phyloP scores from a whole-genome alignment of 2,329 filamentous ascomycete species.

The Trichoderma breve region DNA sequence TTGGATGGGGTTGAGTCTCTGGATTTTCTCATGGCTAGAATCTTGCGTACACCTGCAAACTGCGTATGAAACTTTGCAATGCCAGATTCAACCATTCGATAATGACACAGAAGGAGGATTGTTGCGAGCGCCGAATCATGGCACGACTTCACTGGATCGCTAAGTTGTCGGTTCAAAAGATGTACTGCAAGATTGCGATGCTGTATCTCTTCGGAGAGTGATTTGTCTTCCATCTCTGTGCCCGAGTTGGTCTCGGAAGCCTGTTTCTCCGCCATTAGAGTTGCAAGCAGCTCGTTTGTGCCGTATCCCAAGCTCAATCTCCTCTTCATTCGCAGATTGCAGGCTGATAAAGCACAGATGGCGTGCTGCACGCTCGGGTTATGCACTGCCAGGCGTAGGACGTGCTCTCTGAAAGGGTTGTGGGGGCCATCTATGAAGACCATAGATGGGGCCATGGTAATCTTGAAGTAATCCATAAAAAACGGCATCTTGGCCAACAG shows the following conservation, averaged over 20 bases:
- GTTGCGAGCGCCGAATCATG: slow-evolving; percentile 87
- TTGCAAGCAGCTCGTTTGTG: slow-evolving; percentile 49
- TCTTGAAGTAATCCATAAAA: slow-evolving; percentile 91
- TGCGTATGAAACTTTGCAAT: slow-evolving; percentile 92
- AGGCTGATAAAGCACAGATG: slow-evolving; percentile 83
- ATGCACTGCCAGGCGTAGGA: slow-evolving; percentile 71
- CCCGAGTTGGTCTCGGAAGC: slow-evolving; percentile 45
- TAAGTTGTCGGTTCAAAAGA: slow-evolving; percentile 79
- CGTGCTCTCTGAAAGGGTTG: slow-evolving; percentile 83
- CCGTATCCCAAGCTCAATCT: slow-evolving; percentile 62
- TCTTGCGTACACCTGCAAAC: slow-evolving; percentile 88
- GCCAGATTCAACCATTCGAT: slow-evolving; percentile 90
- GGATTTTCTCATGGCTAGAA: slow-evolving; percentile 66
- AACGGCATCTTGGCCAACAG: slow-evolving; percentile 78
- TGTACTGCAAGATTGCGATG: slow-evolving; percentile 78
- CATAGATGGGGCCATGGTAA: slow-evolving; percentile 86
- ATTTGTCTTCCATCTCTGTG: slow-evolving; percentile 58
- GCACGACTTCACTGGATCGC: slow-evolving; percentile 69
- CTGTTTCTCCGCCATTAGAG: slow-evolving; percentile 47
- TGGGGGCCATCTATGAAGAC: slow-evolving; percentile 83
- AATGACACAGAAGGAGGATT: slow-evolving; percentile 82
- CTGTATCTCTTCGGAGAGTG: slow-evolving; percentile 76
- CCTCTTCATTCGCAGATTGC: slow-evolving; percentile 84
- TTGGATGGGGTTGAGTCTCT: slow-evolving; percentile 52
- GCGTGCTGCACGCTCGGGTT: slow-evolving; percentile 88